Evolutionary conservation across 208 protist genomes (phyloP).

Genomic region (Trypanosoma mega): DNA sequence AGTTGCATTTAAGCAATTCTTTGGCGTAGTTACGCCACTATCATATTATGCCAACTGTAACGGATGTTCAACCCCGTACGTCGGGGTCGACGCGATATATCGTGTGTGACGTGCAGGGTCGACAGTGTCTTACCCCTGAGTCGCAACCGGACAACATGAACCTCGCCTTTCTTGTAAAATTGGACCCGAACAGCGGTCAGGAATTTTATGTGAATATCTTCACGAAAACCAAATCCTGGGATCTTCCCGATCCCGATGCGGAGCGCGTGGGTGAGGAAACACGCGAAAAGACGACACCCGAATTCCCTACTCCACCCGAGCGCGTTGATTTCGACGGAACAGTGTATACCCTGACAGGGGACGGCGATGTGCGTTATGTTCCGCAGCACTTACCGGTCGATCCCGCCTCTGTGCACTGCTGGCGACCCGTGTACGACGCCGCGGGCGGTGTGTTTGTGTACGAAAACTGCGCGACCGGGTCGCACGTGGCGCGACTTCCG

Average conservation of each 20-base stretch:
- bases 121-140: slow-evolving; percentile 19
- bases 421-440: slow-evolving; percentile 16
- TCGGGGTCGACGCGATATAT: slow-evolving; percentile 23
- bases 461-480: slow-evolving; percentile 16
- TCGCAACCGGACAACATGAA: slow-evolving; percentile 17
- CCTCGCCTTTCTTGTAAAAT: slow-evolving; percentile 18
- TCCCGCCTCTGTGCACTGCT: slow-evolving; percentile 16
- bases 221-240: slow-evolving; percentile 21
- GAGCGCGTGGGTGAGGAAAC: not conserved
- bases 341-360: slow-evolving; percentile 9
- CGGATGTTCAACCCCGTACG: slow-evolving; percentile 10
- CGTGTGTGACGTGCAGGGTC: slow-evolving; percentile 22
- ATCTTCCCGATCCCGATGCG: slow-evolving; percentile 21
- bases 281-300: not conserved
- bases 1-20: not conserved
- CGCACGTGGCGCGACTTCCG: slow-evolving; percentile 2
- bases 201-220: slow-evolving; percentile 27
- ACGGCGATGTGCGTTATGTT: slow-evolving; percentile 8
- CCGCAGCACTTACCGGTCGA: slow-evolving; percentile 17
- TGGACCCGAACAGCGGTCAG: slow-evolving; percentile 18
- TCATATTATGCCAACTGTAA: slow-evolving; percentile 18
- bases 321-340: not conserved
- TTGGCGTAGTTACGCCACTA: not conserved
- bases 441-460: slow-evolving; percentile 7
- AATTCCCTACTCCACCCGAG: not conserved